These are phyloP conservation scores for Ceratobasidium sp. DNA, from an alignment of 1,284 basidiomycete genomes.

Conservation along the genomic window DNA sequence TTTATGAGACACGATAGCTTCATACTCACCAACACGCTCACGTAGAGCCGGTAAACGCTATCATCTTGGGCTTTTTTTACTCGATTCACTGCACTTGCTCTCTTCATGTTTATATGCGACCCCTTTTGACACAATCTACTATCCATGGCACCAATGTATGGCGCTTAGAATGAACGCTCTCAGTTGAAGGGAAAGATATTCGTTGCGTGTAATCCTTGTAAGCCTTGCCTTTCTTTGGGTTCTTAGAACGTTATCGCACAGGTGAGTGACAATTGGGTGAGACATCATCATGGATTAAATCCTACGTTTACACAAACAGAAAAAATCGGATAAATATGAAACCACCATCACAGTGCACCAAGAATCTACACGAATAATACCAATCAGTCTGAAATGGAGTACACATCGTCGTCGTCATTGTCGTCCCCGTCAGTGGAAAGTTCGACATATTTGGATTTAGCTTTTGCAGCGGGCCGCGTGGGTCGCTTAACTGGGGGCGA, in stretches of 20 bases:
- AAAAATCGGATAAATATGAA: constrained; percentile 11
- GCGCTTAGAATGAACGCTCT: background rate
- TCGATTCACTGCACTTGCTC: constrained; percentile 22
- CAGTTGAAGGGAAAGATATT: background rate
- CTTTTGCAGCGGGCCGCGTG: constrained; percentile 41
- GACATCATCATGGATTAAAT: background rate
- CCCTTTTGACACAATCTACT: constrained; percentile 32
- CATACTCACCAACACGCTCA: background rate
- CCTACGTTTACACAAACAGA: constrained; percentile 2
- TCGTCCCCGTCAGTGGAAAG: constrained; percentile 37
- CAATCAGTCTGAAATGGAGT: constrained; percentile 31
- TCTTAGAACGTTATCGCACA: background rate
- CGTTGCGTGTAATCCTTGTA: background rate
- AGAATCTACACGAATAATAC: background rate
- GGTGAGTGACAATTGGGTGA: too few relatives aligned
- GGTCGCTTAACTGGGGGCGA: constrained; percentile 40
- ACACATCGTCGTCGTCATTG: constrained; percentile 34
- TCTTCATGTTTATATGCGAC: constrained; percentile 43
- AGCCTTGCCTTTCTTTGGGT: background rate
- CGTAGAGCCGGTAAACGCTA: constrained; percentile 46
- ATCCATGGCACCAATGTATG: constrained; percentile 20
- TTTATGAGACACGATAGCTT: background rate
- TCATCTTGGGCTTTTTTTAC: background rate
- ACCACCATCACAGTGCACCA: background rate
- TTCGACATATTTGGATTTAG: constrained; percentile 42